Conservation (phyloP, 345 rosid genomes). For the Salix purpurea region DNA sequence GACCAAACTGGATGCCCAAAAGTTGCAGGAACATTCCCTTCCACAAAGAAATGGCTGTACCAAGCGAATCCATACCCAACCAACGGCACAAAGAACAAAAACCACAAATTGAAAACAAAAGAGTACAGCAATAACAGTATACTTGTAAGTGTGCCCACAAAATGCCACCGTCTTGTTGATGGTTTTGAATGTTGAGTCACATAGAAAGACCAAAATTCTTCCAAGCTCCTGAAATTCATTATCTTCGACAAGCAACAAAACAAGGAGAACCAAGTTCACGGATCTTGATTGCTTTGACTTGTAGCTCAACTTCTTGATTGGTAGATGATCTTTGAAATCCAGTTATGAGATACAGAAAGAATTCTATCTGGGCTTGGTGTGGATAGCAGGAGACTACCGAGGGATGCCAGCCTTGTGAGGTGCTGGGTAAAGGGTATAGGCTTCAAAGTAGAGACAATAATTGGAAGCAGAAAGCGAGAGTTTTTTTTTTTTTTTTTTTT, state of each 20-base stretch:
- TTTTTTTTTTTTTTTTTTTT: neutral
- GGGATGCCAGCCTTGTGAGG: neutral
- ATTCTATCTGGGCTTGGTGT: conserved; percentile 21
- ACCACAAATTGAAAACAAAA: conserved; percentile 54
- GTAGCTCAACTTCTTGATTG: conserved; percentile 4
- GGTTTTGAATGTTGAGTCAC: conserved; percentile 86
- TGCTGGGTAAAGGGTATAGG: neutral
- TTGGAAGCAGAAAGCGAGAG: neutral
- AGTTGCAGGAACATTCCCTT: conserved; percentile 72
- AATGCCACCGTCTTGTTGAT: conserved; percentile 84
- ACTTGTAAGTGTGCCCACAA: conserved; percentile 61
- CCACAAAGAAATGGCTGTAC: conserved; percentile 96
- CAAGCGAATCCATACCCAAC: conserved; percentile 81
- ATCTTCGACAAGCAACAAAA: neutral
- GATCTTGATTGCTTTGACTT: neutral
- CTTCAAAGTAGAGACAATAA: neutral
- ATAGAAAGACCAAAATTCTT: conserved; percentile 91
- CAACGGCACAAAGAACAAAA: conserved; percentile 57
- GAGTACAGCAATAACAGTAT: conserved; percentile 44
- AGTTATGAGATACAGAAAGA: neutral
- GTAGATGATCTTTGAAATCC: neutral
- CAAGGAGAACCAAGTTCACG: conserved; percentile 5
- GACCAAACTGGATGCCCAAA: conserved; percentile 95
- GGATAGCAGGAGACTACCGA: neutral
- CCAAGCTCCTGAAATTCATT: conserved; percentile 92